phyloP scores from a whole-genome alignment of 306 rosid species.

The Cicer chorassanicum region DNA sequence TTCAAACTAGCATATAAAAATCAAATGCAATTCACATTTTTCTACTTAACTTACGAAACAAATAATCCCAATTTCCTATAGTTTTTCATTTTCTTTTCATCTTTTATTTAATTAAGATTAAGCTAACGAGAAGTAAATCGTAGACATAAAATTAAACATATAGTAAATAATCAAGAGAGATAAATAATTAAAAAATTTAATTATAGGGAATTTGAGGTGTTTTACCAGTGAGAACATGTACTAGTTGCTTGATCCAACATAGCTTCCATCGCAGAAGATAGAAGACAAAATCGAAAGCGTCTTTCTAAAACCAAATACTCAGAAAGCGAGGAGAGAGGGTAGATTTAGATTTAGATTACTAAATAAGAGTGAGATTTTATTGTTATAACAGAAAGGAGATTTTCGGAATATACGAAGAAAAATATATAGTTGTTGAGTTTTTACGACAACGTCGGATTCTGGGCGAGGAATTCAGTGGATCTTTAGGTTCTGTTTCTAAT shows the following conservation, averaged over 20 bases:
- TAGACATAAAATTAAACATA: not conserved
- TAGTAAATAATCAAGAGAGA: not conserved
- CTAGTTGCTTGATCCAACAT: constrained; percentile 62
- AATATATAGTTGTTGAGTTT: too few species aligned
- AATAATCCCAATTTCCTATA: constrained; percentile 4
- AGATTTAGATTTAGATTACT: not conserved
- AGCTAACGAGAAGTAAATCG: not conserved
- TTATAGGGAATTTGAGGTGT: not conserved
- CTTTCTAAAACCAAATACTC: constrained; percentile 28
- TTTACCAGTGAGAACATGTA: constrained; percentile 84
- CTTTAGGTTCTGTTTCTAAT: too few species aligned
- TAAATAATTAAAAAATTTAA: constrained; percentile 13
- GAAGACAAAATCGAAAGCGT: constrained; percentile 8
- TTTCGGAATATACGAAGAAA: constrained; percentile 7
- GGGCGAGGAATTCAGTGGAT: too few species aligned
- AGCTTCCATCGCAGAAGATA: constrained; percentile 61
- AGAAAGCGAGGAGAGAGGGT: not conserved
- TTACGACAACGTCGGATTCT: too few species aligned
- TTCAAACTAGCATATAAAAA: not conserved
- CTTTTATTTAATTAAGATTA: too few species aligned
- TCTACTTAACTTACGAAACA: constrained; percentile 15
- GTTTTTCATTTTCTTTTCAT: not conserved
- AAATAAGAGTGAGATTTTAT: not conserved
- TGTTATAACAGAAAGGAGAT: constrained; percentile 1
- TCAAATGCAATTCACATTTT: not conserved